Evolutionary conservation across 2,329 filamentous ascomycete genomes (phyloP).

Genomic region (Penicillium sp.): DNA sequence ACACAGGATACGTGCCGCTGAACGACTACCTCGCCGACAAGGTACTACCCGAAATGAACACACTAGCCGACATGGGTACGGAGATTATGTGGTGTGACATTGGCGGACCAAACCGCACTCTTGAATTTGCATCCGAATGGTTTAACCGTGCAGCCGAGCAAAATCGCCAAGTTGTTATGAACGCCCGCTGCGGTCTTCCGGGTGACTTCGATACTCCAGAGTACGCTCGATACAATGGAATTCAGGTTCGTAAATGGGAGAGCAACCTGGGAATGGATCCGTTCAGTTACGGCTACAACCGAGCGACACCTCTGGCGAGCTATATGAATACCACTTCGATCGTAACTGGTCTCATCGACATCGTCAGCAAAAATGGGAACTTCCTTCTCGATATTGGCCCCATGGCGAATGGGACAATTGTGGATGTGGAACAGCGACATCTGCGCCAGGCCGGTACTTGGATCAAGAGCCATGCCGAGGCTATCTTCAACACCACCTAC

Average conservation of each 20-base stretch:
- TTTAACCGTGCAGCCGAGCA: conserved; percentile 40
- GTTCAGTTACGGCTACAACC: conserved; percentile 57
- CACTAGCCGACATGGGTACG: conserved; percentile 40
- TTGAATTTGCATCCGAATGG: conserved; percentile 42
- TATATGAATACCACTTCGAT: conserved; percentile 53
- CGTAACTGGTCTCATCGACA: conserved; percentile 49
- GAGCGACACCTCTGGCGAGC: conserved; percentile 46
- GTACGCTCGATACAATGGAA: conserved; percentile 49
- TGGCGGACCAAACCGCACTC: conserved; percentile 43
- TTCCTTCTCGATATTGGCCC: conserved; percentile 56
- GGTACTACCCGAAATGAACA: conserved; percentile 45
- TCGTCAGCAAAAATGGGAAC: conserved; percentile 55
- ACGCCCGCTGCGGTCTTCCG: conserved; percentile 54
- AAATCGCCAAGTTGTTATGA: conserved; percentile 51
- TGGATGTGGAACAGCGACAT: conserved; percentile 46
- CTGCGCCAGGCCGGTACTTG: conserved; percentile 51
- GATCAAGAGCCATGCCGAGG: conserved; percentile 53
- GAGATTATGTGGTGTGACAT: conserved; percentile 50
- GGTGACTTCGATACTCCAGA: conserved; percentile 60
- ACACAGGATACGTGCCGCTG: conserved; percentile 44
- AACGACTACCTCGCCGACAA: conserved; percentile 42
- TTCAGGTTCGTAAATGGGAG: conserved; percentile 57
- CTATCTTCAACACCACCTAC: conserved; percentile 56
- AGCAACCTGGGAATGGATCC: conserved; percentile 58
- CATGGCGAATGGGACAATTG: conserved; percentile 52